phyloP scores from a whole-genome alignment of 257 asterid genomes.

The Capsicum chinense region DNA sequence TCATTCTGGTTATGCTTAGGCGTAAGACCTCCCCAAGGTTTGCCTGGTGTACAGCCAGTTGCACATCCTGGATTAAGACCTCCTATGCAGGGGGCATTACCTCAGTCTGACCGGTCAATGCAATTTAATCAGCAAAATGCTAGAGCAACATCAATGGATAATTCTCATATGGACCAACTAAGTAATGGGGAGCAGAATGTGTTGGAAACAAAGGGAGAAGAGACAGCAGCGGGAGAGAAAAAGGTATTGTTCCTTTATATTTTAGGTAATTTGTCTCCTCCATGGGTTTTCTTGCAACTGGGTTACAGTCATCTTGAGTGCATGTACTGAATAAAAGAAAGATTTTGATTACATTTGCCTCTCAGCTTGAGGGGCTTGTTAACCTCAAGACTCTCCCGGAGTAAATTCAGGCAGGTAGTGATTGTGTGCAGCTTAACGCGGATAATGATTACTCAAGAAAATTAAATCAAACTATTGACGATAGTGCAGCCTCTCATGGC shows the following conservation, averaged over 20 bases:
- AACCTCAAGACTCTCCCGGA: slow-evolving; percentile 20
- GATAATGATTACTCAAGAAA: background rate
- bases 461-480: background rate
- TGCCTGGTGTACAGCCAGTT: slow-evolving; percentile 60
- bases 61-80: slow-evolving; percentile 72
- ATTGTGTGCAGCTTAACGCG: background rate
- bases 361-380: background rate
- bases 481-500: background rate
- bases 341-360: background rate
- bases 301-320: slow-evolving; percentile 10
- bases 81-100: slow-evolving; percentile 55
- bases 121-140: slow-evolving; percentile 64
- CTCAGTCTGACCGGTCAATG: slow-evolving; percentile 67
- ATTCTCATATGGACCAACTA: slow-evolving; percentile 49
- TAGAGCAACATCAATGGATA: slow-evolving; percentile 51
- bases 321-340: background rate
- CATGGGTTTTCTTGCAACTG: background rate
- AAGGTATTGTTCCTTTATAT: slow-evolving; percentile 47
- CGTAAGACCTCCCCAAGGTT: slow-evolving; percentile 63
- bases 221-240: slow-evolving; percentile 54
- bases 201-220: slow-evolving; percentile 52
- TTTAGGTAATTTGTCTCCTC: slow-evolving; percentile 24
- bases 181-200: slow-evolving; percentile 63
- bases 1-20: slow-evolving; percentile 51
- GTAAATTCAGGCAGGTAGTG: slow-evolving; percentile 16